Evolutionary conservation across 345 rosid species (phyloP), one percentile per base, ranked within the genome.

Genomic region (Nasturtium officinale): DNA sequence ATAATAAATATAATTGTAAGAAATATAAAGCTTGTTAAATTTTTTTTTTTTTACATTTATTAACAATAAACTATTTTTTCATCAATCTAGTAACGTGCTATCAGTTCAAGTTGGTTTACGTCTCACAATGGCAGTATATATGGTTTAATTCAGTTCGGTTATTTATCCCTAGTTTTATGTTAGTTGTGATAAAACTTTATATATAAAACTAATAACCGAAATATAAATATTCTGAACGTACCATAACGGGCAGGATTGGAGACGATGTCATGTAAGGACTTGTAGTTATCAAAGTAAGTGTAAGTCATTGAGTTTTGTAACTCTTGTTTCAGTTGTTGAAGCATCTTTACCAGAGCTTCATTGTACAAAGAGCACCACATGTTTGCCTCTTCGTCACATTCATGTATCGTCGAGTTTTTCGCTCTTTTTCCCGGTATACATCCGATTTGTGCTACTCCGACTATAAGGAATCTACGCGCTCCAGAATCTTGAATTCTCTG

Each of bases 211-310:
- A n/a, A n/a, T n/a, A n/a, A n/a, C 32, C 3, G 21, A 53, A 40
- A 18, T 7, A 45, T 23, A 29, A 9, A 47, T 5, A 45, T 17
- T 40, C 2, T 62, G 2, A 6, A 75, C 62, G 59, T 72, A 90
- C 96, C 96, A 26, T 69, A 65, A 16, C 63, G 40, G 20, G 88
- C 57, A 30, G 97, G 87, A 3, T 77, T 79, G 73, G 81, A 82
- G 53, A 85, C 74, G 65, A 85, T 71, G 71, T 60, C 75, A 3
- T 74, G 65, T 43, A 86, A 20, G 32, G 82, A 54, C 28, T 73
- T 13, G 79, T 67, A 87, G 45, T 87, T 78, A 29, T 91, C 89
- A 43, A 84, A 82, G 73, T 79, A 87, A 26, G 92, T 74, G 78
- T 85, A 91, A 63, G 69, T 57, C 5, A 89, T 29, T 58, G 69